These are phyloP conservation scores for Microsporum canis DNA, from an alignment of 2,329 filamentous ascomycete genomes.

Conservation along the genomic window DNA sequence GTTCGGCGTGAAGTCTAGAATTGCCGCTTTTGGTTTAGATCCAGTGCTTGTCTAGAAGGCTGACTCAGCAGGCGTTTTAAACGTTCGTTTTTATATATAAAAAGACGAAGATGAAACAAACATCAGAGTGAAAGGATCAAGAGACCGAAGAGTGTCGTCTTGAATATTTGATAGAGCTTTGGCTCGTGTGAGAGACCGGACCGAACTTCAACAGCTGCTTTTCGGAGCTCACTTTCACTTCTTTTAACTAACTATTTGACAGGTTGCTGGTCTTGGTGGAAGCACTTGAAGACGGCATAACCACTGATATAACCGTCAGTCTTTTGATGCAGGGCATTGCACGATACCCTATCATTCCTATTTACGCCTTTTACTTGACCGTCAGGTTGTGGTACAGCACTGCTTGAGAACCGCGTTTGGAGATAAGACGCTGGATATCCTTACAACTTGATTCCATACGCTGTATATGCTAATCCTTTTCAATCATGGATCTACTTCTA, in stretches of 20 bases:
- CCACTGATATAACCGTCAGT: too few relatives aligned
- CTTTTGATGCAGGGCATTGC: too few relatives aligned
- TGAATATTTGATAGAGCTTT: background rate
- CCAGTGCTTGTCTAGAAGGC: background rate
- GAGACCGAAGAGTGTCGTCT: background rate
- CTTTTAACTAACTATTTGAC: too few relatives aligned
- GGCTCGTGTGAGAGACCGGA: too few relatives aligned
- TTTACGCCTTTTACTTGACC: too few relatives aligned
- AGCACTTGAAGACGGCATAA: too few relatives aligned
- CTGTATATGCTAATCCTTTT: background rate
- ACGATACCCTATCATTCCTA: too few relatives aligned
- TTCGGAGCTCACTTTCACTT: too few relatives aligned
- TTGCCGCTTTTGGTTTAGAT: background rate
- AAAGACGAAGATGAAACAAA: background rate
- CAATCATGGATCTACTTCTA: constrained; percentile 58
- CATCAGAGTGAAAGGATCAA: background rate
- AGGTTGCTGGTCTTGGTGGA: too few relatives aligned
- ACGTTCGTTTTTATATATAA: background rate
- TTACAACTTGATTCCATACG: background rate
- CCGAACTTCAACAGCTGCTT: too few relatives aligned
- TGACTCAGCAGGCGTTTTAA: background rate
- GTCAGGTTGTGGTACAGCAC: too few relatives aligned
- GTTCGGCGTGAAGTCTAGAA: background rate
- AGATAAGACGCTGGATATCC: background rate
- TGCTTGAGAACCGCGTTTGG: background rate